These are phyloP conservation scores for Scortechinia acanthostroma DNA, from an alignment of 2,329 filamentous ascomycete species.

Conservation along the genomic window DNA sequence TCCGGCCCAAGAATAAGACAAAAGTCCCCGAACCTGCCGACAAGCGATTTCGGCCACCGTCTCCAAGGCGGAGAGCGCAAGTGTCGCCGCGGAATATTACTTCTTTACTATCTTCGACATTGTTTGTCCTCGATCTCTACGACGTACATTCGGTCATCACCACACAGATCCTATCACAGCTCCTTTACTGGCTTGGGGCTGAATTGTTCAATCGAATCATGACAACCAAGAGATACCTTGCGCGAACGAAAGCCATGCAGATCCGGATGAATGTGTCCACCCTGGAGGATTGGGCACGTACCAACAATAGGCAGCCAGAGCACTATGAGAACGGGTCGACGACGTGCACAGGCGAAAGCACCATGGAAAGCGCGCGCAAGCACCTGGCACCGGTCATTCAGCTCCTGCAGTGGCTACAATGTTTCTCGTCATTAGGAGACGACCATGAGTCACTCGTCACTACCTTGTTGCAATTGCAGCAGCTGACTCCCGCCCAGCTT, in stretches of 20 bases:
- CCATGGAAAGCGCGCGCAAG: slow-evolving; percentile 73
- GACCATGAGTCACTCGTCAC: slow-evolving; percentile 82
- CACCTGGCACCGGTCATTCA: slow-evolving; percentile 89
- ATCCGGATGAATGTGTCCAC: slow-evolving; percentile 97
- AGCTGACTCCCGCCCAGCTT: slow-evolving; percentile 78
- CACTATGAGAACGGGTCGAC: slow-evolving; percentile 92
- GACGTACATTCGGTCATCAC: slow-evolving; percentile 96
- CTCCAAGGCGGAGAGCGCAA: slow-evolving; percentile 85
- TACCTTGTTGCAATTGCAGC: slow-evolving; percentile 81
- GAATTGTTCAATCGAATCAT: slow-evolving; percentile 98
- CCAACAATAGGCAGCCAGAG: slow-evolving; percentile 88
- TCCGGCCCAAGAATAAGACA: slow-evolving; percentile 82
- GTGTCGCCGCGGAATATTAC: slow-evolving; percentile 91
- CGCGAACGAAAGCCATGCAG: slow-evolving; percentile 97
- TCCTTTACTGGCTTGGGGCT: slow-evolving; percentile 91
- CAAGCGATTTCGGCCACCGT: slow-evolving; percentile 85
- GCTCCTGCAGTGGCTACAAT: slow-evolving; percentile 92
- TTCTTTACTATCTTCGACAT: slow-evolving; percentile 84
- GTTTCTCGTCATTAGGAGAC: slow-evolving; percentile 88
- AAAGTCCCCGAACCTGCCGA: slow-evolving; percentile 78
- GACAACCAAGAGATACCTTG: slow-evolving; percentile 89
- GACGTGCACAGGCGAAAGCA: slow-evolving; percentile 76
- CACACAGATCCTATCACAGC: slow-evolving; percentile 81
- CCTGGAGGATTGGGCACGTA: slow-evolving; percentile 89
- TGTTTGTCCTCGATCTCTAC: slow-evolving; percentile 97